These are phyloP conservation scores for Tagetes patula DNA, from an alignment of 129 eudicot genomes.

Conservation along the genomic window DNA sequence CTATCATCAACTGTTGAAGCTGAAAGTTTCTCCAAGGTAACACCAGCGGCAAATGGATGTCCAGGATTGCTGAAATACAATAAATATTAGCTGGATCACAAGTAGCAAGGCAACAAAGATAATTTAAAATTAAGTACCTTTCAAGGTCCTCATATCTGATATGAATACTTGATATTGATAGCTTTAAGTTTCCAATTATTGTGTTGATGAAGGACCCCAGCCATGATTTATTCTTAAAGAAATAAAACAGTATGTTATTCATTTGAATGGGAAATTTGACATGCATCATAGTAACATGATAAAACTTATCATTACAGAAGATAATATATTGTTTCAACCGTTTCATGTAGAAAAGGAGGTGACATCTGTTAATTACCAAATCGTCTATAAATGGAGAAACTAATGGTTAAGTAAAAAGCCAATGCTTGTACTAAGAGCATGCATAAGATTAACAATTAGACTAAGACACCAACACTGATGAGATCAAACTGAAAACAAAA, in stretches of 20 bases:
- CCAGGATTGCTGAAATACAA: slow-evolving; percentile 74
- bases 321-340: slow-evolving; percentile 12
- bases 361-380: slow-evolving; percentile 14
- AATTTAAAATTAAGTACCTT: slow-evolving; percentile 51
- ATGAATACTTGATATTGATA: slow-evolving; percentile 93
- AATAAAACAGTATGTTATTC: slow-evolving; percentile 31
- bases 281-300: slow-evolving; percentile 18
- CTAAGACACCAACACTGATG: slow-evolving; percentile 3
- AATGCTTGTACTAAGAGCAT: slow-evolving; percentile 11
- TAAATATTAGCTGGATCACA: slow-evolving; percentile 32
- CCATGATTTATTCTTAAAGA: slow-evolving; percentile 88
- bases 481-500: neutral
- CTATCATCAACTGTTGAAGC: slow-evolving; percentile 88
- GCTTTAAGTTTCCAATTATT: slow-evolving; percentile 89
- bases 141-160: slow-evolving; percentile 97
- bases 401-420: slow-evolving; percentile 10
- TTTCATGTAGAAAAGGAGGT: slow-evolving; percentile 9
- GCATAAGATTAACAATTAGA: slow-evolving; percentile 12
- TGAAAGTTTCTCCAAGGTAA: slow-evolving; percentile 81
- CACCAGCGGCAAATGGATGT: slow-evolving; percentile 95
- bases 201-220: slow-evolving; percentile 94
- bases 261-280: slow-evolving; percentile 27
- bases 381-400: slow-evolving; percentile 6
- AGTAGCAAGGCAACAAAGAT: slow-evolving; percentile 11
- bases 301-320: neutral